phyloP scores from a whole-genome alignment of 257 asterid genomes.

The Nicotiana tomentosiformis region DNA sequence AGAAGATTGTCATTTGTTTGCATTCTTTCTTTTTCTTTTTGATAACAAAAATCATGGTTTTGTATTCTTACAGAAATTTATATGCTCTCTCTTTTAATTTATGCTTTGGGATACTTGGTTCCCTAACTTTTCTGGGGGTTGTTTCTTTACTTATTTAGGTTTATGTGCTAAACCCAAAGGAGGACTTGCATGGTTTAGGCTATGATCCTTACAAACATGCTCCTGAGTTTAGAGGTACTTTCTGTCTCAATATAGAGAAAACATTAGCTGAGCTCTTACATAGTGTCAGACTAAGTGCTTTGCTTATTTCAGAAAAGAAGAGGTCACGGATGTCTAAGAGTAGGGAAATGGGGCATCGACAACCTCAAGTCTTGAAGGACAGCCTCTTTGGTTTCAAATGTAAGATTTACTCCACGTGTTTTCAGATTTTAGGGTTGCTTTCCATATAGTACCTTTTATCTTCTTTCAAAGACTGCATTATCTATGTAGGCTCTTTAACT shows the following conservation, averaged over 20 bases:
- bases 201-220: slow-evolving; percentile 96
- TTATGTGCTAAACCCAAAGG: slow-evolving; percentile 79
- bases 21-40: background rate
- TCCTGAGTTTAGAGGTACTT: slow-evolving; percentile 94
- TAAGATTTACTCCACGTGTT: slow-evolving; percentile 14
- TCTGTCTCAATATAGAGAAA: slow-evolving; percentile 13
- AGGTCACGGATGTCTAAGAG: slow-evolving; percentile 54
- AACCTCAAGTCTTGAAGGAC: slow-evolving; percentile 53
- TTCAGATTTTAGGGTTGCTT: background rate
- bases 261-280: background rate
- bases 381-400: slow-evolving; percentile 40
- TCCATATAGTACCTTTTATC: background rate
- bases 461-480: background rate
- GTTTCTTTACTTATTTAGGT: slow-evolving; percentile 29
- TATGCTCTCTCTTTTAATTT: background rate
- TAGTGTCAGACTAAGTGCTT: background rate
- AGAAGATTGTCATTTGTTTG: background rate
- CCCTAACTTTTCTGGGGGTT: background rate
- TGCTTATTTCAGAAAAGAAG: slow-evolving; percentile 55
- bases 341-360: slow-evolving; percentile 31
- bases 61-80: background rate
- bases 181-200: slow-evolving; percentile 82
- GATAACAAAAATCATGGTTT: background rate
- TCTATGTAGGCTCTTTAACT: slow-evolving; percentile 14
- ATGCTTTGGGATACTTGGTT: background rate